A percentile compares a stretch with the other conserved stretches of the same genome.
Evolutionary conservation across 1,139 yeast genomes (phyloP).

Genomic region (Taphrina pruni): DNA sequence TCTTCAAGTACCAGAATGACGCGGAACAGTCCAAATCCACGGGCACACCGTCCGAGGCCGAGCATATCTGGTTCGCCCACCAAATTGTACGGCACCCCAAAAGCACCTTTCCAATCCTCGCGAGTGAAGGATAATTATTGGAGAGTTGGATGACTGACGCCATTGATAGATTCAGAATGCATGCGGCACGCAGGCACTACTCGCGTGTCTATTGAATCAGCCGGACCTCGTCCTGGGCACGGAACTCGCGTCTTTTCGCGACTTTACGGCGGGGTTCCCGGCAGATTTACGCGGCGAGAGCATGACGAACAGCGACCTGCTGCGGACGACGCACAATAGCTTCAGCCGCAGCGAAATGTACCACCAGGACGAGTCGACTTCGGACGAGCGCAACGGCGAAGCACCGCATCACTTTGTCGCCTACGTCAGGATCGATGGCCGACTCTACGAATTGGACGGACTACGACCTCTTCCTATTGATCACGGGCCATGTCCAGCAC

Average conservation of each 20-base stretch:
- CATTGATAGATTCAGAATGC: constrained; percentile 67
- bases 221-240: constrained; percentile 59
- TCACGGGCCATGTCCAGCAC: constrained; percentile 58
- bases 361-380: constrained; percentile 56
- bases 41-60: constrained; percentile 53
- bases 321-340: constrained; percentile 67
- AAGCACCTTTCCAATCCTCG: background rate
- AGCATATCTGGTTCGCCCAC: constrained; percentile 64
- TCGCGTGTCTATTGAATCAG: constrained; percentile 62
- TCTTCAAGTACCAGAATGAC: constrained; percentile 60
- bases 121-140: background rate
- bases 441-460: constrained; percentile 72
- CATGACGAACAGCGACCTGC: constrained; percentile 65
- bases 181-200: constrained; percentile 80
- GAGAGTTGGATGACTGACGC: too few species aligned
- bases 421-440: constrained; percentile 57
- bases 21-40: constrained; percentile 58
- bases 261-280: constrained; percentile 54
- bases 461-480: constrained; percentile 64
- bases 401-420: constrained; percentile 69
- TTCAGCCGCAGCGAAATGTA: constrained; percentile 65
- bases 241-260: constrained; percentile 59
- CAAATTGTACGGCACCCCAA: constrained; percentile 48
- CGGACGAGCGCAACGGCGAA: constrained; percentile 51
- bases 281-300: constrained; percentile 61